A percentile compares a stretch with the other conserved stretches of the same genome.
These are phyloP conservation scores for Phytopythium kandeliae DNA, from an alignment of 352 stramenopile species.

Conservation along the genomic window DNA sequence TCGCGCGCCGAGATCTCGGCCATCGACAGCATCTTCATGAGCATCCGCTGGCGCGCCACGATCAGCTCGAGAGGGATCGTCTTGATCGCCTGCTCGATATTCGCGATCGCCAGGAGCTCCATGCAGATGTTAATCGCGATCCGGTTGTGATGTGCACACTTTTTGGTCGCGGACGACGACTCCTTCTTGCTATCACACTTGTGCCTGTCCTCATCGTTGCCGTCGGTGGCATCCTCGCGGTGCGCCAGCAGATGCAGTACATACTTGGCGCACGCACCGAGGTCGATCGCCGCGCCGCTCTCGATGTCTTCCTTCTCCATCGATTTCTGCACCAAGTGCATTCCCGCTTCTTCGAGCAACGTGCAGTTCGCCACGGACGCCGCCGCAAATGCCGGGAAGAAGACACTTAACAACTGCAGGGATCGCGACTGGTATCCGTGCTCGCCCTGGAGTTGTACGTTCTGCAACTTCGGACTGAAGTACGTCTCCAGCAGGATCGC, in stretches of 20 bases:
- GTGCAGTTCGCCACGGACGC: conserved; percentile 47
- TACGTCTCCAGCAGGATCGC: conserved; percentile 67
- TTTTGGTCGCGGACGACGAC: conserved; percentile 11
- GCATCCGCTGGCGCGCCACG: conserved; percentile 35
- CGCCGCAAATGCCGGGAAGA: conserved; percentile 66
- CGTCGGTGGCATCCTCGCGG: conserved; percentile 18
- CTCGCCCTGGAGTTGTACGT: conserved; percentile 43
- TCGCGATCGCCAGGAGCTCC: conserved; percentile 60
- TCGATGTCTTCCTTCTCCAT: conserved; percentile 49
- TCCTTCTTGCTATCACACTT: conserved; percentile 16
- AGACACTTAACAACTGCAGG: conserved; percentile 68
- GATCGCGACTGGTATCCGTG: conserved; percentile 57
- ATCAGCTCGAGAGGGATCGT: conserved; percentile 22
- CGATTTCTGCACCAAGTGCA: conserved; percentile 54
- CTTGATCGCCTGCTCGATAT: conserved; percentile 17
- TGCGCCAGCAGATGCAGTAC: conserved; percentile 56
- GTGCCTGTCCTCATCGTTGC: conserved; percentile 9
- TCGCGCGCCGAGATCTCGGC: conserved; percentile 44
- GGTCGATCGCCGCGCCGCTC: conserved; percentile 32
- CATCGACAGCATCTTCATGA: conserved; percentile 50
- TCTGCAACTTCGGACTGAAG: conserved; percentile 55
- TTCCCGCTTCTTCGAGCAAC: conserved; percentile 56
- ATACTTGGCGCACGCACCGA: conserved; percentile 50
- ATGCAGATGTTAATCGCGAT: conserved; percentile 67
- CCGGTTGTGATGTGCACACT: conserved; percentile 67